Conservation (phyloP, 768 basidiomycete genomes). For the Lactarius vividus region DNA sequence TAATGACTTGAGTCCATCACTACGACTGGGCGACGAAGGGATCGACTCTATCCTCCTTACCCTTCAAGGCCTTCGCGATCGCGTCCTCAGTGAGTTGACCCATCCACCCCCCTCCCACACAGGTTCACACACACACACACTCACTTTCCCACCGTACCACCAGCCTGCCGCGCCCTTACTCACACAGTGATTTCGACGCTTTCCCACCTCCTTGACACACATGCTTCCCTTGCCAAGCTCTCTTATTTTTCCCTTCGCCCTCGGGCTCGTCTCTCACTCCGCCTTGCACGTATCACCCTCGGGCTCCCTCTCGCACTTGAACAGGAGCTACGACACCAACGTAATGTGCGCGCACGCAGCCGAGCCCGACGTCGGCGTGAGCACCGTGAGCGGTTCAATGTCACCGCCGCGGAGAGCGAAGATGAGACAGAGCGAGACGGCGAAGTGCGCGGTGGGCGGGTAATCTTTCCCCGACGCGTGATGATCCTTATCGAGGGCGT, state of each 20-base stretch:
- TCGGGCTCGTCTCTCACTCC: slow-evolving; percentile 71
- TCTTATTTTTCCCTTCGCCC: slow-evolving; percentile 76
- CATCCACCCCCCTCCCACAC: slow-evolving; percentile 1
- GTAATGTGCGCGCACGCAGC: slow-evolving; percentile 29
- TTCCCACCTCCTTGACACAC: slow-evolving; percentile 76
- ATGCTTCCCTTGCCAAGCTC: slow-evolving; percentile 69
- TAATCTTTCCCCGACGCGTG: slow-evolving; percentile 56
- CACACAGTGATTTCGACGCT: slow-evolving; percentile 70
- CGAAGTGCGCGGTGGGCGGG: slow-evolving; percentile 24
- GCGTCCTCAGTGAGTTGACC: slow-evolving; percentile 59
- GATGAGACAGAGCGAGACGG: slow-evolving; percentile 31
- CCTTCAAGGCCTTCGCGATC: slow-evolving; percentile 67
- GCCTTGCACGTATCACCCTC: slow-evolving; percentile 74
- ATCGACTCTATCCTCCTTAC: slow-evolving; percentile 72
- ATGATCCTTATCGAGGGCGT: slow-evolving; percentile 58
- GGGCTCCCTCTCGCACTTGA: slow-evolving; percentile 74
- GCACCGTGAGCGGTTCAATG: slow-evolving; percentile 22
- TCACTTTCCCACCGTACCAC: slow-evolving; percentile 11
- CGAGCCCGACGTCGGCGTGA: slow-evolving; percentile 27
- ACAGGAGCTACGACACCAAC: slow-evolving; percentile 55
- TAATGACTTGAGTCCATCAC: slow-evolving; percentile 75
- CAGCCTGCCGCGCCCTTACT: slow-evolving; percentile 76
- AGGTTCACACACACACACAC: slow-evolving; percentile 4
- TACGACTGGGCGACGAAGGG: slow-evolving; percentile 74
- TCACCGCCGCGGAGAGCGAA: slow-evolving; percentile 21